phyloP scores from a whole-genome alignment of 176 grass and related monocot species.

The Musa itinerans region DNA sequence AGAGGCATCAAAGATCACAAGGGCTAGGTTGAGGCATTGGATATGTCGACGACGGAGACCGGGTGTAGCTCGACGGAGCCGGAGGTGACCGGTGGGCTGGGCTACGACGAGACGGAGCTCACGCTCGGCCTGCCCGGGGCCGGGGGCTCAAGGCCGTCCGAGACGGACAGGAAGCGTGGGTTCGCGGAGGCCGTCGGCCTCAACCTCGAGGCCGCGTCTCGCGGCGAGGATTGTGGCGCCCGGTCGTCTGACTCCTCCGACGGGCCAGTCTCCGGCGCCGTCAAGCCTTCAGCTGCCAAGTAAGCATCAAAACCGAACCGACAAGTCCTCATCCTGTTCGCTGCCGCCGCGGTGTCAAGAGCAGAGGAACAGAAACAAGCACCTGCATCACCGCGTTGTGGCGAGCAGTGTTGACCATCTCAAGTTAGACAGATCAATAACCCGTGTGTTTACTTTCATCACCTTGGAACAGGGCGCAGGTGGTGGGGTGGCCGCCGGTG shows the following conservation, averaged over 20 bases:
- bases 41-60: slow-evolving; percentile 41
- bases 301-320: slow-evolving; percentile 7
- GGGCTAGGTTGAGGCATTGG: not conserved
- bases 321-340: too few relatives aligned
- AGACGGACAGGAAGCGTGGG: slow-evolving; percentile 3
- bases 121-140: slow-evolving; percentile 70
- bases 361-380: too few relatives aligned
- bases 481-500: slow-evolving; percentile 92
- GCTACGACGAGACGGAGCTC: slow-evolving; percentile 88
- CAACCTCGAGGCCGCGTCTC: not conserved
- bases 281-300: slow-evolving; percentile 53
- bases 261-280: slow-evolving; percentile 16
- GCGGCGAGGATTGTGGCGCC: not conserved
- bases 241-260: not conserved
- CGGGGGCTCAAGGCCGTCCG: not conserved
- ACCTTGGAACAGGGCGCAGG: slow-evolving; percentile 34
- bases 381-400: not conserved
- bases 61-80: slow-evolving; percentile 58
- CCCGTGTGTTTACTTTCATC: not conserved
- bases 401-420: not conserved
- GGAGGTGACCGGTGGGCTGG: slow-evolving; percentile 39
- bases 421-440: not conserved
- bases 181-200: not conserved
- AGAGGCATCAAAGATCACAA: too few relatives aligned
- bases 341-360: too few relatives aligned